These are phyloP conservation scores for Postia placenta DNA, from an alignment of 768 basidiomycete species.

Conservation along the genomic window DNA sequence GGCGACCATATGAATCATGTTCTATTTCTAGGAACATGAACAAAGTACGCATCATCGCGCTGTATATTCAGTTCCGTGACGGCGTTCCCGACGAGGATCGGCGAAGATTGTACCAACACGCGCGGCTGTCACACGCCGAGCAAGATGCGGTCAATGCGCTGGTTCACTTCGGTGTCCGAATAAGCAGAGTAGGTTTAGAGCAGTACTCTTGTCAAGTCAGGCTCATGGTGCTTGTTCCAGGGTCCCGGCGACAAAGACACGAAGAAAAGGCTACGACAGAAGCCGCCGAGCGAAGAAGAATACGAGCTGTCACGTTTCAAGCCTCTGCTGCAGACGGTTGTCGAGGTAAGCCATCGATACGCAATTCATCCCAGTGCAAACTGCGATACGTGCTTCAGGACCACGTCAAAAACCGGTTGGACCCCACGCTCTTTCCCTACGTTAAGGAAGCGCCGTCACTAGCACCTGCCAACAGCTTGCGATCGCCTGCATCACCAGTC, in stretches of 20 bases:
- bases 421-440: constrained; percentile 80
- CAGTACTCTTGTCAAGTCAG: no score
- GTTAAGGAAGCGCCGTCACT: constrained; percentile 72
- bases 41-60: constrained; percentile 93
- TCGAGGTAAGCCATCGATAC: constrained; percentile 58
- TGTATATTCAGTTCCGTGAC: constrained; percentile 92
- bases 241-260: constrained; percentile 69
- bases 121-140: constrained; percentile 77
- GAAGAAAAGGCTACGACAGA: constrained; percentile 79
- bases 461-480: constrained; percentile 39
- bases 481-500: constrained; percentile 47
- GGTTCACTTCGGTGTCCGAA: constrained; percentile 72
- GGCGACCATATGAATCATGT: neutral
- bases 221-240: constrained; percentile 31
- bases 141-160: constrained; percentile 93
- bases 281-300: constrained; percentile 73
- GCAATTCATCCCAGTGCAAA: neutral
- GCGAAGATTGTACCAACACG: constrained; percentile 91
- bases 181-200: constrained; percentile 60
- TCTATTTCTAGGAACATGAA: constrained; percentile 58
- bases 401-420: constrained; percentile 71
- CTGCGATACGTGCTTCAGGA: constrained; percentile 53
- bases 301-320: constrained; percentile 95
- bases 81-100: constrained; percentile 99
- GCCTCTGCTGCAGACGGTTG: constrained; percentile 70